Evolutionary conservation across 2,329 filamentous ascomycete species (phyloP).

Genomic region (Orbilia javanica): DNA sequence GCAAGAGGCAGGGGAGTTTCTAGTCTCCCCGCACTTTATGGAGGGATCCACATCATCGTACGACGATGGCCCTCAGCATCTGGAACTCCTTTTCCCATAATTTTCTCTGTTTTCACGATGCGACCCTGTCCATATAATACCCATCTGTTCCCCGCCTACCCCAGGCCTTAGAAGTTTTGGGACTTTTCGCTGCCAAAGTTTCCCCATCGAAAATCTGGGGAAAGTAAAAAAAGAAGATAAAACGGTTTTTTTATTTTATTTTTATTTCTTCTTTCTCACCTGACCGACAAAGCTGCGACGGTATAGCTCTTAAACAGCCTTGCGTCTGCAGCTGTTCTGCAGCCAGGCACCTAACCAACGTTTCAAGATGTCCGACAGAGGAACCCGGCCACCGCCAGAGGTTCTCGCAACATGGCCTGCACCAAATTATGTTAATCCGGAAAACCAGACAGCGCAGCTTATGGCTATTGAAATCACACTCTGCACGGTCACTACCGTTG

Average conservation of each 20-base stretch:
- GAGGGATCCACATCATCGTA: conserved; percentile 26
- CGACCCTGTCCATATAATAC: conserved; percentile 47
- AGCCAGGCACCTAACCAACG: conserved; percentile 27
- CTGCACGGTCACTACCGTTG: conserved; percentile 64
- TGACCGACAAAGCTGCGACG: conserved; percentile 20
- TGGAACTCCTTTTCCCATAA: background rate
- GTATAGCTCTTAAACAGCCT: conserved; percentile 13
- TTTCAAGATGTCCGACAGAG: conserved; percentile 50
- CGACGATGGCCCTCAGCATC: conserved; percentile 16
- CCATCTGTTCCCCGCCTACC: conserved; percentile 39
- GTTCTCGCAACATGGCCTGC: conserved; percentile 65
- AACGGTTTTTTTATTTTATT: background rate
- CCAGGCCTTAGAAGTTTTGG: conserved; percentile 34
- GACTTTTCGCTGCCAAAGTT: conserved; percentile 25
- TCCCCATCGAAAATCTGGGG: conserved; percentile 25
- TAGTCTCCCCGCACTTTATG: conserved; percentile 33
- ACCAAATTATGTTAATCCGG: conserved; percentile 65
- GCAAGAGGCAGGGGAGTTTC: conserved; percentile 36
- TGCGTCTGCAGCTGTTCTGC: conserved; percentile 46
- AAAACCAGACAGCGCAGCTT: conserved; percentile 65
- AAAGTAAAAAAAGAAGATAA: background rate
- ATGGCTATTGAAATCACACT: conserved; percentile 65
- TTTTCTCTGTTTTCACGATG: background rate
- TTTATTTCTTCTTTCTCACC: background rate
- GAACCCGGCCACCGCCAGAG: conserved; percentile 63